Evolutionary conservation across 225 moss, liverwort and hornwort genomes (phyloP).

Genomic region (Bryoerythrophyllum caledonicum): DNA sequence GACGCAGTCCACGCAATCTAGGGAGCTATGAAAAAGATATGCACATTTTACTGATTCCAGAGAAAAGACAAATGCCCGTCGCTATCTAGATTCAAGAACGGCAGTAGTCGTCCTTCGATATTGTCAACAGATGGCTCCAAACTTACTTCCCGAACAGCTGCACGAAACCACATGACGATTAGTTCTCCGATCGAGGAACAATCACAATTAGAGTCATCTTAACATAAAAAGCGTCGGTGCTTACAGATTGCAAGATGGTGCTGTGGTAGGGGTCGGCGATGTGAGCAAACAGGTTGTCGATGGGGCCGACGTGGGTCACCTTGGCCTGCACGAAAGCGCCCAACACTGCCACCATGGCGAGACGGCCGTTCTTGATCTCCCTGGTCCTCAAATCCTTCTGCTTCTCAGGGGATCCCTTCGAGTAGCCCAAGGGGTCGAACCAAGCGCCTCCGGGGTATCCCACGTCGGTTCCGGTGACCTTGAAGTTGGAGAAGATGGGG

Average conservation of each 20-base stretch:
- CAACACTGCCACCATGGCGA: constrained; percentile 86
- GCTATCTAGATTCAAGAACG: constrained; percentile 28
- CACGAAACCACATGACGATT: background rate
- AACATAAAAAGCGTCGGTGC: too few relatives aligned
- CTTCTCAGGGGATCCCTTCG: constrained; percentile 47
- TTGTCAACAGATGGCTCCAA: constrained; percentile 32
- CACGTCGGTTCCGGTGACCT: constrained; percentile 89
- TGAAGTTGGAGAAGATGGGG: constrained; percentile 83
- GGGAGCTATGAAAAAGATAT: constrained; percentile 17
- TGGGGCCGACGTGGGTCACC: constrained; percentile 77
- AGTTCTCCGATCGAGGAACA: background rate
- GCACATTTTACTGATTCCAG: constrained; percentile 39
- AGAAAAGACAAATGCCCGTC: background rate
- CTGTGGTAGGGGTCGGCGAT: constrained; percentile 78
- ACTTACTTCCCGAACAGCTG: constrained; percentile 34
- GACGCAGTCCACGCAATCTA: background rate
- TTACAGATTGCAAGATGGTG: constrained; percentile 57
- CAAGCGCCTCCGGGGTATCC: constrained; percentile 96
- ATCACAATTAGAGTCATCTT: too few relatives aligned
- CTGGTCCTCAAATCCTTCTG: constrained; percentile 89
- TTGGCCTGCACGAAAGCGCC: constrained; percentile 83
- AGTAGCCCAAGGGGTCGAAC: constrained; percentile 88
- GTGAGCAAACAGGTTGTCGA: constrained; percentile 90
- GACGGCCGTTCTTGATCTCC: constrained; percentile 94
- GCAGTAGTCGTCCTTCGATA: background rate